Base-by-base conservation (phyloP, 2,329 filamentous ascomycete genomes). In the Lachnellula subtilissima region DNA sequence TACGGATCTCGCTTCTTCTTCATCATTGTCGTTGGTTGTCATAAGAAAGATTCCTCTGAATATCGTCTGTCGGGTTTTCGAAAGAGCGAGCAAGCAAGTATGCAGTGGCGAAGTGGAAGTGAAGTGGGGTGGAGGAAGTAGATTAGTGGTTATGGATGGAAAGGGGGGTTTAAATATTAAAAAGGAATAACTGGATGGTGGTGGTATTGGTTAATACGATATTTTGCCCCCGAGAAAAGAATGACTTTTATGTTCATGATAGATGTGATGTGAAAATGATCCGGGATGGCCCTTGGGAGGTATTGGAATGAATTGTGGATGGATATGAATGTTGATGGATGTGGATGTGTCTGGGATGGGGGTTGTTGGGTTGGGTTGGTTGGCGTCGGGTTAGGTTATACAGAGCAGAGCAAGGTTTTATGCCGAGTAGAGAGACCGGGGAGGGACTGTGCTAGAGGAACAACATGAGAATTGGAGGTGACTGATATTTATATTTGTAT, bases 31-130 rank as follows among this genome's bases (percentile, higher is more conserved):
- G 57, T 66, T 65, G 28, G 9, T 11, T 32, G 28, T 32, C 22
- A 45, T 57, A 58, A 61, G 61, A 64, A 57, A 64, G 63, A 61
- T 57, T 53, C 56, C 60, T 63, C 48, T 47, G 50, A 32, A 32
- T 32, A 32, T 11, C 9, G 28, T 32, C 47, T 39, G 14, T 46
- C 17, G 8, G 42, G 12, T 36, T 36, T 56, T 19, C 49, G 35
- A 50, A 28, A 47, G 56, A 54, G 58, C 57, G 51, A 50, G 35
- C 43, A 25, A 45, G n/a, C 7, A 45, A 50, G 56, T 55, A 49
- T 52, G 22, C 17, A 54, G 39, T 50, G 50, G 43, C 32, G 51
- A 35, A 37, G 23, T 52, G 49, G 47, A 45, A 19, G 39, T 28
- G 25, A 40, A 6, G 25, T 25, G 5, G 6, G 25, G 25, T 25